phyloP scores from a whole-genome alignment of 176 grass and related monocot genomes.

The Microstegium vimineum region DNA sequence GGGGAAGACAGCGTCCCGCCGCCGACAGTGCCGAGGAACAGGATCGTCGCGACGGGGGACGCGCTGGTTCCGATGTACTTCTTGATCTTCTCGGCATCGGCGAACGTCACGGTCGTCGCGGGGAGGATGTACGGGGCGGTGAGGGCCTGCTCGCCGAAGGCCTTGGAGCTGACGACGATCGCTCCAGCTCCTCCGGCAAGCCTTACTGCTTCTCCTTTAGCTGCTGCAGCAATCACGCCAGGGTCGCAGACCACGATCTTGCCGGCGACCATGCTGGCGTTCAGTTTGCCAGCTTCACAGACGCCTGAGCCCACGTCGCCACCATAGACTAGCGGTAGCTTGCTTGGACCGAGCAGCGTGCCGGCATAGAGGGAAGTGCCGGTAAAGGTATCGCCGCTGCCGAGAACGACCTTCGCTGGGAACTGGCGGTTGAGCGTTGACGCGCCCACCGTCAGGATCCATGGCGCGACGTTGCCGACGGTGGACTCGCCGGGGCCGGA shows the following conservation, averaged over 20 bases:
- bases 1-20: conserved; percentile 21
- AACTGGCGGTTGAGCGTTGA: conserved; percentile 45
- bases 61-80: background rate
- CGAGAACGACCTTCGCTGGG: conserved; percentile 31
- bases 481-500: conserved; percentile 22
- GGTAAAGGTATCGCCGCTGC: conserved; percentile 15
- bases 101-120: background rate
- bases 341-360: background rate
- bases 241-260: conserved; percentile 57
- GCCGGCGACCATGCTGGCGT: conserved; percentile 2
- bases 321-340: conserved; percentile 23
- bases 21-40: conserved; percentile 26
- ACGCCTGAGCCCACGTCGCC: conserved; percentile 1
- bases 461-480: conserved; percentile 42
- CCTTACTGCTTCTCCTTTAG: conserved; percentile 28
- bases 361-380: conserved; percentile 31
- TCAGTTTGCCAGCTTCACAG: conserved; percentile 26
- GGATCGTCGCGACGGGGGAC: conserved; percentile 18
- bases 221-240: no score
- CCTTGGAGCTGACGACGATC: no score
- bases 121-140: background rate
- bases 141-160: conserved; percentile 2
- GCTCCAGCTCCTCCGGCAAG: no score
- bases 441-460: conserved; percentile 57
- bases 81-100: background rate